Percentiles rank a stretch among this genome's conserved stretches.
Evolutionary conservation across 2,329 filamentous ascomycete genomes (phyloP).

Genomic region (Curvularia lunata): DNA sequence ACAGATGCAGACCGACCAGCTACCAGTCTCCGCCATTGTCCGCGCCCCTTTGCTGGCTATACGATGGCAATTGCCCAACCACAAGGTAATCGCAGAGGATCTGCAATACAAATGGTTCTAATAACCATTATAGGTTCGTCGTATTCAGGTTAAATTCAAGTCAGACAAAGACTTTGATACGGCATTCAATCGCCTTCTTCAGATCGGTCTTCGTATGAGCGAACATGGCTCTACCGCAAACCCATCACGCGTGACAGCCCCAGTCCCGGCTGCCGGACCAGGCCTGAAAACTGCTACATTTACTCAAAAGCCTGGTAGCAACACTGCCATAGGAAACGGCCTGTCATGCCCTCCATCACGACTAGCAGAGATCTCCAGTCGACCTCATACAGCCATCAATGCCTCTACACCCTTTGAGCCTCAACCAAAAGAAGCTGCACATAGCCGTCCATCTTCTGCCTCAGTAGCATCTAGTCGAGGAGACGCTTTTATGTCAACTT

Average conservation of each 20-base stretch:
- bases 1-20: constrained; percentile 46
- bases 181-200: constrained; percentile 40
- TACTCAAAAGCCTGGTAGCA: constrained; percentile 6
- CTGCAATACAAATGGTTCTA: constrained; percentile 3
- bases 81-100: constrained; percentile 36
- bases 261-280: constrained; percentile 1
- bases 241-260: constrained; percentile 21
- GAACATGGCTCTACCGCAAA: constrained; percentile 15
- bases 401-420: constrained; percentile 14
- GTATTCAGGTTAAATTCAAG: constrained; percentile 54
- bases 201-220: constrained; percentile 44
- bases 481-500: not conserved
- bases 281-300: not conserved
- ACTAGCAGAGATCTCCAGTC: constrained; percentile 32
- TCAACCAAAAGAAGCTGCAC: constrained; percentile 19
- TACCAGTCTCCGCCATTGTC: constrained; percentile 54
- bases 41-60: constrained; percentile 51
- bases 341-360: constrained; percentile 39
- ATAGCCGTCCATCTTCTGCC: constrained; percentile 28
- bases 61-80: constrained; percentile 47
- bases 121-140: constrained; percentile 44
- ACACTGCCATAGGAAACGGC: not conserved
- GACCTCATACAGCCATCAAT: constrained; percentile 33
- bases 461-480: constrained; percentile 10
- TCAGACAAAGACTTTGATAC: constrained; percentile 48